Conservation (phyloP, 371 early-diverging fungal genomes). For the Mortierella sp. region DNA sequence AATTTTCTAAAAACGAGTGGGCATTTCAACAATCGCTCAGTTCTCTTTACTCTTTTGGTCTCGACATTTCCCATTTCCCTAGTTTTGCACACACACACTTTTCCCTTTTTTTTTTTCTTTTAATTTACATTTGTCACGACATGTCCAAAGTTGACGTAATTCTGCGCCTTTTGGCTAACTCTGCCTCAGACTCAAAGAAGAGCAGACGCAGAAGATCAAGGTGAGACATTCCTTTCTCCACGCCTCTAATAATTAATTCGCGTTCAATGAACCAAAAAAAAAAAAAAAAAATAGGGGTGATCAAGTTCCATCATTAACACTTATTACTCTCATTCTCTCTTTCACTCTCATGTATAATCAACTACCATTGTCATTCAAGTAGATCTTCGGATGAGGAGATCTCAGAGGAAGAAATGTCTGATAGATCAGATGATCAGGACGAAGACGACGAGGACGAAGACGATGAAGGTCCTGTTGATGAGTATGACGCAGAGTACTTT, state of each 20-base stretch:
- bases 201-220: conserved; percentile 53
- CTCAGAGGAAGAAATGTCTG: conserved; percentile 52
- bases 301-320: too few relatives aligned
- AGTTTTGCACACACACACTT: not conserved
- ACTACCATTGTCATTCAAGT: not conserved
- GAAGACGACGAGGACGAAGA: conserved; percentile 65
- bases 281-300: not conserved
- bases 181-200: conserved; percentile 52
- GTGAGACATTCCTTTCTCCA: conserved; percentile 5
- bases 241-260: too few relatives aligned
- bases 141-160: conserved; percentile 55
- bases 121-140: too few relatives aligned
- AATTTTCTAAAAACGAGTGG: not conserved
- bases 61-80: not conserved
- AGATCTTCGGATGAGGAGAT: conserved; percentile 55
- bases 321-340: too few relatives aligned
- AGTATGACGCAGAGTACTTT: conserved; percentile 82
- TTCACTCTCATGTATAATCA: not conserved
- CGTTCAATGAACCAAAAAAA: too few relatives aligned
- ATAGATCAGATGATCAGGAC: conserved; percentile 57
- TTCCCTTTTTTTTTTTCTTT: too few relatives aligned
- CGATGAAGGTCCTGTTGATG: conserved; percentile 73
- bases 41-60: too few relatives aligned
- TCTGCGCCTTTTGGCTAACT: conserved; percentile 51
- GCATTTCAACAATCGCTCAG: not conserved